phyloP scores from a whole-genome alignment of 331 rosid genomes.

The Acacia concinna region DNA sequence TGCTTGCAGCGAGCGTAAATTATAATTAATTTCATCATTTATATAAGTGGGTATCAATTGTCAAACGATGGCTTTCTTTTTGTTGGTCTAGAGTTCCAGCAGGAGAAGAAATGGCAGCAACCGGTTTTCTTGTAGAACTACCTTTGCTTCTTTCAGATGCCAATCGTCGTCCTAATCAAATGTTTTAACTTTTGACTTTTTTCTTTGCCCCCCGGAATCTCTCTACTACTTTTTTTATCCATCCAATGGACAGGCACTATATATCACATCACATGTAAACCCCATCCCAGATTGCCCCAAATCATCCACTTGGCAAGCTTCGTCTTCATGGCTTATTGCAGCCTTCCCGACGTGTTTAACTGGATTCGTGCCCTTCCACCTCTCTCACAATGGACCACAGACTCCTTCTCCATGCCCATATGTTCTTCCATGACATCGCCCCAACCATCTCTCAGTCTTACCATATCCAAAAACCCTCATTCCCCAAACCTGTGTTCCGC shows the following conservation, averaged over 20 bases:
- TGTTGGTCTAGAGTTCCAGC: background rate
- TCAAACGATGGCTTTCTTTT: background rate
- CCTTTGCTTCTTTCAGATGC: constrained; percentile 13
- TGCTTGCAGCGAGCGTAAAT: background rate
- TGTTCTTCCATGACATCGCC: constrained; percentile 55
- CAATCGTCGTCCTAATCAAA: constrained; percentile 22
- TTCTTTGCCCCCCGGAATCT: constrained; percentile 31
- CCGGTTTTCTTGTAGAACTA: constrained; percentile 31
- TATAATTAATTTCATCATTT: background rate
- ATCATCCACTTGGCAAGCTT: background rate
- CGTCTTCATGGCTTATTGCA: constrained; percentile 48
- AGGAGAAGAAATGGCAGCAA: background rate
- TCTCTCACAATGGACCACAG: constrained; percentile 56
- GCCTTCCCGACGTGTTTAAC: constrained; percentile 58
- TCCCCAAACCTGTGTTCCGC: constrained; percentile 42
- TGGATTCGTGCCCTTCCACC: constrained; percentile 90
- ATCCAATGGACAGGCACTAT: constrained; percentile 11
- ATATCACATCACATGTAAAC: constrained; percentile 36
- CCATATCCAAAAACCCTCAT: constrained; percentile 43
- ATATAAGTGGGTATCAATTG: background rate
- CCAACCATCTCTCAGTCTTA: constrained; percentile 62
- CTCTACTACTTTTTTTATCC: background rate
- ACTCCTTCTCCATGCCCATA: constrained; percentile 49
- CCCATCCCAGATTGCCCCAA: background rate
- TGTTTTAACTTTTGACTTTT: constrained; percentile 32